These are phyloP conservation scores for Colletotrichum costaricense DNA, from an alignment of 2,329 filamentous ascomycete species.

Conservation along the genomic window DNA sequence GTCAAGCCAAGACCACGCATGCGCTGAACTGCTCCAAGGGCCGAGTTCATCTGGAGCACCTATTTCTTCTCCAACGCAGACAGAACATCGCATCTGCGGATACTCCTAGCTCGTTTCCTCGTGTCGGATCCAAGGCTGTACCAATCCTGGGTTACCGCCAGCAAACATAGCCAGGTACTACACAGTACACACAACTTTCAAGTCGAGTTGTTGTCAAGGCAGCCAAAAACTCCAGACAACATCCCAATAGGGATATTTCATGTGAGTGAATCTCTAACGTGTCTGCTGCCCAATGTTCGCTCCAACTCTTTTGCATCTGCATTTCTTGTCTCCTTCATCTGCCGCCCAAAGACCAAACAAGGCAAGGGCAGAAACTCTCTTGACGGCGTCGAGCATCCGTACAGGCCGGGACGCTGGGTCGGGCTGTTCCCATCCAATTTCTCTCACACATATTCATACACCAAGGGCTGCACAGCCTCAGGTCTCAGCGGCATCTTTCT, in stretches of 20 bases:
- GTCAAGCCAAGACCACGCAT: background rate
- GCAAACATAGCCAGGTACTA: background rate
- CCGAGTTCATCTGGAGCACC: background rate
- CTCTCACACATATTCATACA: constrained; percentile 34
- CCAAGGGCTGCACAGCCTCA: constrained; percentile 35
- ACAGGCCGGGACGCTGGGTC: constrained; percentile 22
- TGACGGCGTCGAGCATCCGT: constrained; percentile 22
- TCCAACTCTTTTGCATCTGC: background rate
- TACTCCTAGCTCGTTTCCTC: too few species aligned
- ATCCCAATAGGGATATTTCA: background rate
- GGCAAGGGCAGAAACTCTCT: constrained; percentile 14
- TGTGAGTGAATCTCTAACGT: background rate
- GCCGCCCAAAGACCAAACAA: background rate
- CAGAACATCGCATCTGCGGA: too few species aligned
- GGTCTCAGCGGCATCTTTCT: constrained; percentile 31
- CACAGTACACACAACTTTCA: background rate
- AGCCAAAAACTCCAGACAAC: background rate
- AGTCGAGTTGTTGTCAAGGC: background rate
- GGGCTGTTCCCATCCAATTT: constrained; percentile 30
- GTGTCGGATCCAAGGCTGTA: background rate
- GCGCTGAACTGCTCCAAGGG: background rate
- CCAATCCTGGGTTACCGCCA: background rate
- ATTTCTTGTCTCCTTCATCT: constrained; percentile 19
- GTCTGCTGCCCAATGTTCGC: too few species aligned
- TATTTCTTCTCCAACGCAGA: background rate